Evolutionary conservation across 352 stramenopile genomes (phyloP), one percentile per base, ranked within the genome.

Genomic region (Phytophthora megakarya): DNA sequence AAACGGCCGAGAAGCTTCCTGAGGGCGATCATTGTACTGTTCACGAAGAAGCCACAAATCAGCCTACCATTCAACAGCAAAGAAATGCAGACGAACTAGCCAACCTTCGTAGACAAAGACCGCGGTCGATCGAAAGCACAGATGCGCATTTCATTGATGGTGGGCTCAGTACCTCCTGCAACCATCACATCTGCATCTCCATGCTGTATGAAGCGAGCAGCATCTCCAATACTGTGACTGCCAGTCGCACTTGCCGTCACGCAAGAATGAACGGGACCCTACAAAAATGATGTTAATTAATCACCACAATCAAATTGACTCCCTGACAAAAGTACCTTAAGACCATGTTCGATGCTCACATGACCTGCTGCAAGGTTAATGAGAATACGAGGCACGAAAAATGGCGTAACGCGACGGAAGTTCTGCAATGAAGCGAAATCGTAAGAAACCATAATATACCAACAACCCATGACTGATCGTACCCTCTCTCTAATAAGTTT

Each of bases 181-280:
- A 99, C 59, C 93, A 99, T 98, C 23, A 98, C 78, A 58, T 98
- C 92, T 3, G 92, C 94, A 63, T 97, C 88, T 44, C 81, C 81
- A 51, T 89, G 75, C 25, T 80, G 79, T 56, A 94, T 92, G 45
- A 92, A 78, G 39, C 82, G 83, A 16, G 97, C 96, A 7, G 94
- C 97, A 58, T 99, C 96, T 5, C 94, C 95, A 55, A 99, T 98
- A 37, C 91, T 92, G 71, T 98, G 93, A 33, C 88, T 93, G 12
- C 96, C 95, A 23, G 95, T 98, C 12, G 97, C 96, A 67, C 97
- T 99, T 0, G 97, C 97, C 6, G 93, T 98, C 38, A 97, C 90
- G 47, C 97, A 90, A 43, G 93, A 95, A 70, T 98, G 98, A 67
- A 98, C 98, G 3, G 97, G 97, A 35, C 97, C 97, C 78, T 92